Evolutionary conservation across 176 grass and related monocot species (phyloP), one percentile per base, ranked within the genome.

Genomic region (Typha latifolia): DNA sequence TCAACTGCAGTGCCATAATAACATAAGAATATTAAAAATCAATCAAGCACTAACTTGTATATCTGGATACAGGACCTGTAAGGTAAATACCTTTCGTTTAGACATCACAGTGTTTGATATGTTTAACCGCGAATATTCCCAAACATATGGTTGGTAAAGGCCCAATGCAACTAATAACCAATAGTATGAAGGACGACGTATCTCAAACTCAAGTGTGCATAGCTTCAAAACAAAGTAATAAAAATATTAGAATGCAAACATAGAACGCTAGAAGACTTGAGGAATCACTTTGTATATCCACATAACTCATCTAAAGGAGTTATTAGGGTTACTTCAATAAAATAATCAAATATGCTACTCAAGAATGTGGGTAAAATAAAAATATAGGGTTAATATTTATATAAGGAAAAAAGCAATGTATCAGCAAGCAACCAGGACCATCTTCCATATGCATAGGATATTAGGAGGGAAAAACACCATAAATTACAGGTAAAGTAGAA

Each of bases 21-120:
- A 34, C 20, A 67, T 51, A 55, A 4, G 29, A 48, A 74, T 49
- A 62, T 73, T 64, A 67, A 61, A 82, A 32, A 53, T 15, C 48
- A 0, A 52, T 52, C 15, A 64, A 59, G 50, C 69, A 69, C 34
- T 64, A 47, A 22, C 21, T 23, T 6, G 13, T 21, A 34, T 48
- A 52, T 57, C 57, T 62, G 18, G 14, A 56, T 24, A 12, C 51
- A 43, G 32, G 24, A 74, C 32, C 22, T 57, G 12, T 14, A 68
- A 48, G 57, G 43, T 37, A 62, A 51, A 61, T 64, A 99, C 94
- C 89, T 93, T 99, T 74, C 94, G 80, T 79, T 99, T 99, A 62
- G 94, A 99, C 94, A 99, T 99, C 67, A 99, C 84, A 29, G 83
- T 87, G 76, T 99, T 90, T 68, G 94, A 90, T 69, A 99, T 84